Evolutionary conservation across 1,139 yeast genomes (phyloP).

Genomic region (Arxiozyma bovina): DNA sequence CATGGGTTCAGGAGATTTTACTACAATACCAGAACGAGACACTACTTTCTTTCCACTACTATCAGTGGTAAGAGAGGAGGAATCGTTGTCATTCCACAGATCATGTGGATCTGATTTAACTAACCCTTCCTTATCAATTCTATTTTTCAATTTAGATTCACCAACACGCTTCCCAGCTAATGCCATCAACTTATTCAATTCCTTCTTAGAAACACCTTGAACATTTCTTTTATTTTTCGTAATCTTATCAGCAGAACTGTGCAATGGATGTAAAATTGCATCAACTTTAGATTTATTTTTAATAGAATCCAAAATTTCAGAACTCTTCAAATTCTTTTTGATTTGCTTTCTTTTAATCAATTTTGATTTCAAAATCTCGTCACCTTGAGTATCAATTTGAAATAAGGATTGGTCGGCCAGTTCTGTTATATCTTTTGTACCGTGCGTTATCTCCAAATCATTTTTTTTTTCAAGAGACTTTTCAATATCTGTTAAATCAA

Average conservation of each 20-base stretch:
- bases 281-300: conserved; percentile 68
- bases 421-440: conserved; percentile 38
- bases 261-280: conserved; percentile 38
- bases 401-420: conserved; percentile 45
- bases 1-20: conserved; percentile 18
- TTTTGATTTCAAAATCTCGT: conserved; percentile 37
- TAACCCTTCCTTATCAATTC: conserved; percentile 56
- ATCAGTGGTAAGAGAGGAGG: not conserved
- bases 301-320: conserved; percentile 55
- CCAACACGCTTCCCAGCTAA: conserved; percentile 68
- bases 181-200: conserved; percentile 60
- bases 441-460: conserved; percentile 60
- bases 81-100: conserved; percentile 49
- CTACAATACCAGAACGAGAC: conserved; percentile 27
- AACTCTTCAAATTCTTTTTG: conserved; percentile 51
- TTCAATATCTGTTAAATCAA: conserved; percentile 74
- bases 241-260: conserved; percentile 11
- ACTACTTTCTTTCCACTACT: conserved; percentile 9
- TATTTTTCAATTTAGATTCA: conserved; percentile 43
- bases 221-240: conserved; percentile 31
- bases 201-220: conserved; percentile 61
- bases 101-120: conserved; percentile 47
- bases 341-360: conserved; percentile 35
- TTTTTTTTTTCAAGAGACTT: conserved; percentile 57
- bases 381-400: conserved; percentile 65